Percentiles rank a stretch among this genome's conserved stretches.
These are phyloP conservation scores for Telopea speciosissima DNA, from an alignment of 177 flowering plant genomes.

Conservation along the genomic window DNA sequence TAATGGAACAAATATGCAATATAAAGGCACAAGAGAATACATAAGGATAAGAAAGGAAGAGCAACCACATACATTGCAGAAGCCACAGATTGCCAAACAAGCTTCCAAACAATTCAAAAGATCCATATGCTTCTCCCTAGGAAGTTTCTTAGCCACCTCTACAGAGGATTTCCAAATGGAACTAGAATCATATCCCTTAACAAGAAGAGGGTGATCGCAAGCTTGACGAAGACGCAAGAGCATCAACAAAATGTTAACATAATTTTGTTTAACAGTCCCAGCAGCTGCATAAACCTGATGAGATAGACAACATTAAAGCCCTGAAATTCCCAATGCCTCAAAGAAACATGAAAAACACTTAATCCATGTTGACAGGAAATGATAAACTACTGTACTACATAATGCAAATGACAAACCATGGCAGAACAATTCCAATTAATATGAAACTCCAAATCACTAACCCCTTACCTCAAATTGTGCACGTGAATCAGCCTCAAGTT, in stretches of 20 bases:
- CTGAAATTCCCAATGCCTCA: neutral
- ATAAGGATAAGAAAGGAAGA: neutral
- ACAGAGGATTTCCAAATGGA: conserved; percentile 55
- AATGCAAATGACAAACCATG: neutral
- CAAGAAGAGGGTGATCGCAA: conserved; percentile 95
- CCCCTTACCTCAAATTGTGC: conserved; percentile 61
- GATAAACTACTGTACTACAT: neutral
- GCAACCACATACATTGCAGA: conserved; percentile 69
- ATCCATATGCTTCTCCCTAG: conserved; percentile 41
- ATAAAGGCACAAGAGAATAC: neutral
- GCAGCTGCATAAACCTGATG: conserved; percentile 88
- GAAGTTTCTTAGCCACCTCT: conserved; percentile 69
- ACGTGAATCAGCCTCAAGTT: conserved; percentile 77
- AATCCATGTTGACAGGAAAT: neutral
- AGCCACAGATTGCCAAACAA: conserved; percentile 70
- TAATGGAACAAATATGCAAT: neutral
- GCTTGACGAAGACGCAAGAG: conserved; percentile 98
- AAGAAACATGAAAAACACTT: neutral
- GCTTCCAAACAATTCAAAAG: conserved; percentile 68
- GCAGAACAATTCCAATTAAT: neutral
- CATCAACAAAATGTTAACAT: conserved; percentile 93
- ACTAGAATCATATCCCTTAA: conserved; percentile 51
- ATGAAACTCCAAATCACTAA: neutral
- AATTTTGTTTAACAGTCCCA: conserved; percentile 95
- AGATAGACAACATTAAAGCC: conserved; percentile 2